These are phyloP conservation scores for Teunomyces stri DNA, from an alignment of 805 yeast genomes.

Conservation along the genomic window DNA sequence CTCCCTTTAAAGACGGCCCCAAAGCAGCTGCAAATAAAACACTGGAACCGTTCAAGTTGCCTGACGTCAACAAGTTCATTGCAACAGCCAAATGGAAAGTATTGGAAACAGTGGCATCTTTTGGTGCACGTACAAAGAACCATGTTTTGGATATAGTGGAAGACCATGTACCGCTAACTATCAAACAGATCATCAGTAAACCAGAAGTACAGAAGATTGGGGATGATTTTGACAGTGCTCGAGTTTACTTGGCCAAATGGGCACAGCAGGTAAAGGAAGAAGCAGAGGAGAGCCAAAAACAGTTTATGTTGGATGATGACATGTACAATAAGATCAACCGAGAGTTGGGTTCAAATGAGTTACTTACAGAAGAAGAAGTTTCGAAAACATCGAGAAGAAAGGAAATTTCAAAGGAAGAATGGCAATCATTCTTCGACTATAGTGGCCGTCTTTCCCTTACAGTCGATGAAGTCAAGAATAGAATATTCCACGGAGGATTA, in stretches of 20 bases:
- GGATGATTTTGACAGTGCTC: conserved; percentile 90
- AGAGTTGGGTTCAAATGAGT: conserved; percentile 61
- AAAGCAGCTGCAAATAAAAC: conserved; percentile 3
- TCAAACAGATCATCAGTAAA: conserved; percentile 59
- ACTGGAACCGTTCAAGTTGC: conserved; percentile 24
- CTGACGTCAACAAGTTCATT: conserved; percentile 47
- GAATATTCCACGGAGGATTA: conserved; percentile 90
- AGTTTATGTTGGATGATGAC: conserved; percentile 55
- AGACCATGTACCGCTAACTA: conserved; percentile 57
- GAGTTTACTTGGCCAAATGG: conserved; percentile 93
- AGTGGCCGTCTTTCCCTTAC: conserved; percentile 75
- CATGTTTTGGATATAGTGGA: conserved; percentile 64
- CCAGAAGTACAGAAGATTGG: conserved; percentile 82
- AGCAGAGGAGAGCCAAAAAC: conserved; percentile 61
- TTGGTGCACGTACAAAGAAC: conserved; percentile 50
- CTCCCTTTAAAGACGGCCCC: conserved; percentile 27
- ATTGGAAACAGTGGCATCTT: conserved; percentile 77
- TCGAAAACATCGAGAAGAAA: conserved; percentile 61
- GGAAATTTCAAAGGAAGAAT: conserved; percentile 67
- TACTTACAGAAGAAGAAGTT: conserved; percentile 59
- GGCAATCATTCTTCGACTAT: conserved; percentile 82
- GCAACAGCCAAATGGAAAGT: conserved; percentile 82
- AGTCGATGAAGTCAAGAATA: conserved; percentile 70
- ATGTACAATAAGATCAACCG: conserved; percentile 53
- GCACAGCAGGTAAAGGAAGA: conserved; percentile 91